These are phyloP conservation scores for Populus davidiana DNA, from an alignment of 345 rosid species.

Conservation along the genomic window DNA sequence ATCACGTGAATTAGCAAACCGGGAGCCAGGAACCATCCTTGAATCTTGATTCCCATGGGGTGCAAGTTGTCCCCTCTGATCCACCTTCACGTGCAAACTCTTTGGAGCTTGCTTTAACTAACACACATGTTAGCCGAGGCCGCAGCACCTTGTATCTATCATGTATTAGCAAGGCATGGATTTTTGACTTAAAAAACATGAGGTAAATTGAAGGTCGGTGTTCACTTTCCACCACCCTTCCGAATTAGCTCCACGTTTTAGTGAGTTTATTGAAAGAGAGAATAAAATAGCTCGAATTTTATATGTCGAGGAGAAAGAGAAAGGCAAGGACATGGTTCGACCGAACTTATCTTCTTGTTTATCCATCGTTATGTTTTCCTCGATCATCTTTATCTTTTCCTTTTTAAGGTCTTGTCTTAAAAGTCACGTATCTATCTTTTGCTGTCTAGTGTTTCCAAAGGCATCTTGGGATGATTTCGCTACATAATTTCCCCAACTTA, in stretches of 20 bases:
- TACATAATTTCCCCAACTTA: too few species aligned
- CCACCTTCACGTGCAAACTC: background rate
- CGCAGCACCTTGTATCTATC: background rate
- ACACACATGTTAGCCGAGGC: background rate
- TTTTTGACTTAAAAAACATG: background rate
- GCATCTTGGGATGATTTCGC: too few species aligned
- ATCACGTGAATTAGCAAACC: background rate
- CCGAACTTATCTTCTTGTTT: too few species aligned
- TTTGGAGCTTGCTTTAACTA: background rate
- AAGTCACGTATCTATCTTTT: too few species aligned
- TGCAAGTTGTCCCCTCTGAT: background rate
- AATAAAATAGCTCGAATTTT: too few species aligned
- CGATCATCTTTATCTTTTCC: too few species aligned
- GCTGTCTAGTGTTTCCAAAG: too few species aligned
- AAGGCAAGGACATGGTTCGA: too few species aligned
- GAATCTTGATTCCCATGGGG: background rate
- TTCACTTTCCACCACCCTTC: slow-evolving; percentile 8
- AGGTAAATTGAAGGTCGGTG: background rate
- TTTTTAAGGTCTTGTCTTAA: too few species aligned
- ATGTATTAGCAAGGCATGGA: background rate
- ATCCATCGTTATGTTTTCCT: too few species aligned
- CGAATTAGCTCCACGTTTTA: background rate
- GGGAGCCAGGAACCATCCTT: background rate
- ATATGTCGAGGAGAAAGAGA: too few species aligned
- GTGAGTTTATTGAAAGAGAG: background rate